Evolutionary conservation across 2,329 filamentous ascomycete species (phyloP), one percentile per base, ranked within the genome.

Genomic region (Apiospora pterosperma): DNA sequence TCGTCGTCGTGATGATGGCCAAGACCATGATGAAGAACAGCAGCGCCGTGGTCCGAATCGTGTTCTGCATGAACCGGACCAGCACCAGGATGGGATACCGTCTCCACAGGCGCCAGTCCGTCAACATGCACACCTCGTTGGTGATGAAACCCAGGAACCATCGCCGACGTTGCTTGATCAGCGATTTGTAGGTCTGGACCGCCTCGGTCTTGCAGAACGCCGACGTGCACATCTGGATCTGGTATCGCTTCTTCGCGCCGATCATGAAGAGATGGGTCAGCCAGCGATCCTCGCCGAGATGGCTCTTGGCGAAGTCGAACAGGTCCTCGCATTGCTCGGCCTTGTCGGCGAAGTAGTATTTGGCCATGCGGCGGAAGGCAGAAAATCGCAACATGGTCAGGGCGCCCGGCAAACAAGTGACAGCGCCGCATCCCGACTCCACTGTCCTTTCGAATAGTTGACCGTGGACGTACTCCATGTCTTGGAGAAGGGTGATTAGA

Each of bases 181-280:
- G 85, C 71, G 91, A 93, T 64, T 81, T 81, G 77, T 94, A 94
- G 2, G 91, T 93, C 78, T 97, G 93, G 21, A 97, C 95, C 28
- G 96, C 95, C 77, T 98, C 95, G 0, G 96, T 98, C 80, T 98
- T 98, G 86, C 96, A 98, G 76, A 98, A 98, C 8, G 95, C 96
- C 63, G 93, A 95, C 0, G 94, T 97, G 77, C 96, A 97, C 90
- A 98, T 95, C 78, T 97, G 93, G 67, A 98, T 97, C 78, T 98
- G 96, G 77, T 97, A 96, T 44, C 92, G 87, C 76, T 96, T 89
- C 80, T 93, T 92, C 55, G 95, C 94, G 28, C 93, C 94, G 73
- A 98, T 96, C 96, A 99, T 99, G 83, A 99, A 97, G 65, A 99
- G 85, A 81, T 99, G 96, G 1, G 95, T 99, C 64, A 98, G 85